Base-by-base conservation (phyloP, 805 yeast species). In the Starmerella geochares region DNA sequence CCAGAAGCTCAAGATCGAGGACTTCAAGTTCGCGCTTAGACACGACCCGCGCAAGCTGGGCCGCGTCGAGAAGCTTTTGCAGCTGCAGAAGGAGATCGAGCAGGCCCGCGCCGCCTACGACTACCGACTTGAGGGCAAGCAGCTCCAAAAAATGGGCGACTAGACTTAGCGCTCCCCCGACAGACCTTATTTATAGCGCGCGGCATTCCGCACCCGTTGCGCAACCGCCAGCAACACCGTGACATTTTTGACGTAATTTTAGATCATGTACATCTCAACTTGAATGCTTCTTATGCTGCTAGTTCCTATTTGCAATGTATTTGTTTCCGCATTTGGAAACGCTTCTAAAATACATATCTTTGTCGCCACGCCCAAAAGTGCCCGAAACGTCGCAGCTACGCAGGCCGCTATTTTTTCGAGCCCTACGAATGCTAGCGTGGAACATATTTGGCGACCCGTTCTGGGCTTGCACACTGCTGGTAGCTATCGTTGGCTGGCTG, bases 381-480 rank as follows among this genome's bases (percentile, higher is more conserved):
- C 20, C 27, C 5, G 16, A n/a, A n/a, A n/a, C n/a, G n/a, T n/a
- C n/a, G n/a, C n/a, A n/a, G n/a, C n/a, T n/a, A n/a, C n/a, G n/a
- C n/a, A n/a, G n/a, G n/a, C n/a, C n/a, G n/a, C n/a, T n/a, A n/a
- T n/a, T n/a, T n/a, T n/a, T n/a, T n/a, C n/a, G n/a, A n/a, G n/a
- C n/a, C n/a, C n/a, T n/a, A n/a, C n/a, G n/a, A n/a, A n/a, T n/a
- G n/a, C n/a, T n/a, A n/a, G n/a, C 20, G 6, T 29, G 28, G 37
- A 42, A 80, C 57, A 67, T 85, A 52, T 63, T 79, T 20, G 79
- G 86, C 28, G 94, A 87, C 63, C 95, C 96, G 2, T 87, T 87
- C 62, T 94, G 92, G 37, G 71, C 86, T 27, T 74, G 90, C 19
- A 81, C 95, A 6, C 70, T 83, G 33, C 76, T 86, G 1, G 76